phyloP scores from a whole-genome alignment of 2,329 filamentous ascomycete species.

The Rutstroemia sp. region DNA sequence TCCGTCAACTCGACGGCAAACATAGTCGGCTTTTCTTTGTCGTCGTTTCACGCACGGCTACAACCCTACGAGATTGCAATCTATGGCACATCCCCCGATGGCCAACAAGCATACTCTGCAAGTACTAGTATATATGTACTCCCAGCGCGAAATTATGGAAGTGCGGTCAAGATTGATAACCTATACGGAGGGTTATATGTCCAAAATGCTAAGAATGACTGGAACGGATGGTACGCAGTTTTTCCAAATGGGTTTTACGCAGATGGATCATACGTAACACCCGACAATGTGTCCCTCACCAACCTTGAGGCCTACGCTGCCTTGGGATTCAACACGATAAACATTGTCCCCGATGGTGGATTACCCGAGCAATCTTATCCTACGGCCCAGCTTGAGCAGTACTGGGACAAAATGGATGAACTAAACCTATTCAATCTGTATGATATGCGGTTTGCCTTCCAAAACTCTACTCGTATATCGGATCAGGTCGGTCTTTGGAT shows the following conservation, averaged over 20 bases:
- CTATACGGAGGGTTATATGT: slow-evolving; percentile 39
- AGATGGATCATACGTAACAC: slow-evolving; percentile 22
- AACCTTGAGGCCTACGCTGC: slow-evolving; percentile 35
- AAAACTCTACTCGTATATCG: slow-evolving; percentile 32
- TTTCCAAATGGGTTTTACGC: slow-evolving; percentile 41
- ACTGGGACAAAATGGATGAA: slow-evolving; percentile 37
- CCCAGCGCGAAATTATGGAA: slow-evolving; percentile 37
- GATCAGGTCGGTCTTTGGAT: slow-evolving; percentile 24
- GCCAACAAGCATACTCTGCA: slow-evolving; percentile 30
- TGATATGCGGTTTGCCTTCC: slow-evolving; percentile 26
- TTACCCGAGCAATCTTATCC: slow-evolving; percentile 33
- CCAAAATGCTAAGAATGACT: slow-evolving; percentile 28
- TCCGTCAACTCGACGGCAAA: slow-evolving; percentile 32
- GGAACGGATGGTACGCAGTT: slow-evolving; percentile 30
- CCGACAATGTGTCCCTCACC: slow-evolving; percentile 25
- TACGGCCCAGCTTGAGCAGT: slow-evolving; percentile 29
- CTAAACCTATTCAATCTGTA: slow-evolving; percentile 40
- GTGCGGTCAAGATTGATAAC: slow-evolving; percentile 39
- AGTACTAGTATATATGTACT: slow-evolving; percentile 34
- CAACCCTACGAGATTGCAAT: slow-evolving; percentile 34
- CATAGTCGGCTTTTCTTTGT: slow-evolving; percentile 32
- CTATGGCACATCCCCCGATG: slow-evolving; percentile 27
- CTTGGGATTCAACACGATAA: slow-evolving; percentile 40
- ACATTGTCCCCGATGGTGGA: slow-evolving; percentile 33
- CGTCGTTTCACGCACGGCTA: slow-evolving; percentile 23